Conservation (phyloP, 441 rosid species). For the Croton setiger region DNA sequence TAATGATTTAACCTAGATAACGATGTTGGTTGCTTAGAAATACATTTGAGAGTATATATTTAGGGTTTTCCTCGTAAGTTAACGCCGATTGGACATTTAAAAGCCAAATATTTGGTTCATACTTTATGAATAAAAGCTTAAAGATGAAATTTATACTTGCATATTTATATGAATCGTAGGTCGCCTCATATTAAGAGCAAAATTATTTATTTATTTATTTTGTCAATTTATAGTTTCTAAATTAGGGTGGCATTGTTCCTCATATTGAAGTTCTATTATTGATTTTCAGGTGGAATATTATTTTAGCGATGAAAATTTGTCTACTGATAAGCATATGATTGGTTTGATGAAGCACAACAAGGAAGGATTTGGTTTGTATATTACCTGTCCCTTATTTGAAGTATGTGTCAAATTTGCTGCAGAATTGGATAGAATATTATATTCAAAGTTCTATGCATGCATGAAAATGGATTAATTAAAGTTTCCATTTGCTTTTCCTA, state of each 20-base stretch:
- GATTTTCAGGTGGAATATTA: constrained; percentile 85
- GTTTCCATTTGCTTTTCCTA: neutral
- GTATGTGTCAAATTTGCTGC: neutral
- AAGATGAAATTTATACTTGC: neutral
- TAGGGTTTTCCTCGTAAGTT: neutral
- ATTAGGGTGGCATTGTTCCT: neutral
- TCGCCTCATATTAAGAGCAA: neutral
- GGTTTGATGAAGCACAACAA: constrained; percentile 67
- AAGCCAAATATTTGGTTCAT: no score
- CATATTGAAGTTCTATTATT: neutral
- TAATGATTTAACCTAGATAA: neutral
- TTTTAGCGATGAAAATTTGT: constrained; percentile 88
- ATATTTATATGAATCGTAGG: neutral
- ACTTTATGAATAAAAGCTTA: no score
- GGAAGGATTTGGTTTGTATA: constrained; percentile 70
- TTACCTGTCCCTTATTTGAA: neutral
- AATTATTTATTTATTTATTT: no score
- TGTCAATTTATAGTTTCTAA: no score
- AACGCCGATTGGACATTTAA: no score
- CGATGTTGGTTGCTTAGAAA: neutral
- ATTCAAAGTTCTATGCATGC: neutral
- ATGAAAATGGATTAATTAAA: neutral
- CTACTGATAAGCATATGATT: constrained; percentile 67
- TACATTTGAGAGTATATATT: no score
- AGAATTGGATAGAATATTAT: neutral